Percentiles rank a stretch among this genome's conserved stretches.
These are phyloP conservation scores for Schrenkiella parvula DNA, from an alignment of 345 rosid genomes.

Conservation along the genomic window DNA sequence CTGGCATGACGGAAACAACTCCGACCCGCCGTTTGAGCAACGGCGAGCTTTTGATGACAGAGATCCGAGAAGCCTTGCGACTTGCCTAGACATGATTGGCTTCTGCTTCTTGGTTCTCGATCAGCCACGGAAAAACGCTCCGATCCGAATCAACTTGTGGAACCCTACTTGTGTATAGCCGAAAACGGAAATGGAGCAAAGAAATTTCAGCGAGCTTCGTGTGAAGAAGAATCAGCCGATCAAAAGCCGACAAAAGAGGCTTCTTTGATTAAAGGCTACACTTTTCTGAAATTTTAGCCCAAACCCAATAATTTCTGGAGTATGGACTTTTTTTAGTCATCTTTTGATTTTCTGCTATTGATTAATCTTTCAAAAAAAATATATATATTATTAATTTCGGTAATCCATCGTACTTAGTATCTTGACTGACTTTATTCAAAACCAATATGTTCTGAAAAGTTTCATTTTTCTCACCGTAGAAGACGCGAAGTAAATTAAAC, in stretches of 20 bases:
- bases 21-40: constrained; percentile 12
- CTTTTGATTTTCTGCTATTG: neutral
- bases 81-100: constrained; percentile 35
- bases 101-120: constrained; percentile 1
- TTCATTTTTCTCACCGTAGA: too few species aligned
- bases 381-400: too few species aligned
- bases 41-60: constrained; percentile 31
- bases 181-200: constrained; percentile 24
- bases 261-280: constrained; percentile 12
- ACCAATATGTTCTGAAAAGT: too few species aligned
- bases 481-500: too few species aligned
- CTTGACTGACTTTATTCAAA: too few species aligned
- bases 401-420: too few species aligned
- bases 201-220: constrained; percentile 20
- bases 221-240: constrained; percentile 34
- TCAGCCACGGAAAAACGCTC: neutral
- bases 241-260: constrained; percentile 30
- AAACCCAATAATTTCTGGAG: constrained; percentile 9
- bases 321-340: neutral
- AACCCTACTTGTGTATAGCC: constrained; percentile 20
- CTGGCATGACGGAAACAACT: constrained; percentile 23
- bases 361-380: neutral
- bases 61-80: constrained; percentile 37
- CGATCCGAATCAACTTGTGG: constrained; percentile 11
- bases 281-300: constrained; percentile 19